A percentile compares a stretch with the other conserved stretches of the same genome.
These are phyloP conservation scores for Choiromyces venosus DNA, from an alignment of 495 filamentous ascomycete genomes.

Conservation along the genomic window DNA sequence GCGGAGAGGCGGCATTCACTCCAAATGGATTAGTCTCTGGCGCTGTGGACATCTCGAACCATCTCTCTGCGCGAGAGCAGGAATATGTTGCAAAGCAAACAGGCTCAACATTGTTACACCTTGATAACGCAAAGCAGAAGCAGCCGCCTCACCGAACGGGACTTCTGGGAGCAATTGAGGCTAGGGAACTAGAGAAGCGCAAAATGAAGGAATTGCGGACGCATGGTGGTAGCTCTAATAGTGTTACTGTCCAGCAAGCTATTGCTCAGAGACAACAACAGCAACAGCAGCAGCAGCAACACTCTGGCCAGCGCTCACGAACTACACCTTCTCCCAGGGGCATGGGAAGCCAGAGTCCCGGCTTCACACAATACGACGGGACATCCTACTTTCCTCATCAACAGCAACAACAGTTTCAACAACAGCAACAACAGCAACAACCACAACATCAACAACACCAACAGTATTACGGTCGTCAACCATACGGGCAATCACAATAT, in stretches of 20 bases:
- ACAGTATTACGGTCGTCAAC: constrained; percentile 31
- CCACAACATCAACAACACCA: constrained; percentile 32
- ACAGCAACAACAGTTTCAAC: constrained; percentile 42
- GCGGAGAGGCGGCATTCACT: constrained; percentile 38
- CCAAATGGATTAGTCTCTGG: constrained; percentile 40
- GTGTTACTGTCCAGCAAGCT: constrained; percentile 64
- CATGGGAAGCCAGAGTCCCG: constrained; percentile 10
- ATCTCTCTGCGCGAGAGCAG: constrained; percentile 87
- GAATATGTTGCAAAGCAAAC: constrained; percentile 87
- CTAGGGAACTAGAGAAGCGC: constrained; percentile 66
- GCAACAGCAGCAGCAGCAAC: constrained; percentile 46
- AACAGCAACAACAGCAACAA: constrained; percentile 45
- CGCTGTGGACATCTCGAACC: constrained; percentile 52
- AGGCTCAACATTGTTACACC: constrained; percentile 70
- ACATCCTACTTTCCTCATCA: constrained; percentile 35
- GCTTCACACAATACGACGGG: constrained; percentile 23
- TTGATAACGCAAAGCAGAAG: constrained; percentile 52
- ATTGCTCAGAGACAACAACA: constrained; percentile 66
- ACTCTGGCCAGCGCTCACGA: constrained; percentile 44
- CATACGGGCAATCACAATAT: constrained; percentile 33
- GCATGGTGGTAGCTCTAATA: constrained; percentile 44
- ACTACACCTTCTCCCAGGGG: constrained; percentile 15
- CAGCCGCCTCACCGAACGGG: constrained; percentile 53
- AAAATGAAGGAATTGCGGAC: constrained; percentile 57
- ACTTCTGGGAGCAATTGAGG: constrained; percentile 70